Evolutionary conservation across 345 rosid species (phyloP).

Genomic region (Pistacia integerrima): DNA sequence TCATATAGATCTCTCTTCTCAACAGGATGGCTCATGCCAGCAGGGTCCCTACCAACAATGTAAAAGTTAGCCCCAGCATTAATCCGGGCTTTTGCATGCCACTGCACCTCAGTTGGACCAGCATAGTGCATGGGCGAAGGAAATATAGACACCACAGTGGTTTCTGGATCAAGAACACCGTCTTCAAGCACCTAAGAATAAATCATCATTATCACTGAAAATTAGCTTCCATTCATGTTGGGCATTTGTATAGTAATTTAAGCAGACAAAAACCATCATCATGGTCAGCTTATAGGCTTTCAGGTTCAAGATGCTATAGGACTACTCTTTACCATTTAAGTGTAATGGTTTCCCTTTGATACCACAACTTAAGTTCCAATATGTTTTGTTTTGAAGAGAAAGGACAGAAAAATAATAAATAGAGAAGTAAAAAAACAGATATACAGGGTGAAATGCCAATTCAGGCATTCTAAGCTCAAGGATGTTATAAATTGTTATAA

Average conservation of each 20-base stretch:
- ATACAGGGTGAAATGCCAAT: no score
- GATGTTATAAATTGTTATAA: not conserved
- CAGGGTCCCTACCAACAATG: constrained; percentile 99
- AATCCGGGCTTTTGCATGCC: constrained; percentile 99
- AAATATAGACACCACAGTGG: constrained; percentile 93
- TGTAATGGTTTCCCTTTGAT: not conserved
- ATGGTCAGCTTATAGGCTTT: not conserved
- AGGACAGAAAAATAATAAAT: no score
- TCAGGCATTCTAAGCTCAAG: no score
- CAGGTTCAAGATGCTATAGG: not conserved
- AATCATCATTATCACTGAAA: constrained; percentile 5
- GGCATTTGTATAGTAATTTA: not conserved
- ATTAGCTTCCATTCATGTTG: not conserved
- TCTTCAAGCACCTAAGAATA: constrained; percentile 85
- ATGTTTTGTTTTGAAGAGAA: not conserved
- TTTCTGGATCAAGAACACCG: constrained; percentile 98
- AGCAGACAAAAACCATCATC: not conserved
- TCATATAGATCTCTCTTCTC: constrained; percentile 95
- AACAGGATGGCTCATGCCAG: constrained; percentile 97
- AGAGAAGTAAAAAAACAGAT: not conserved
- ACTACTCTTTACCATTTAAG: not conserved
- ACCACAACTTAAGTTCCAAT: not conserved
- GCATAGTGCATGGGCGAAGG: constrained; percentile 99
- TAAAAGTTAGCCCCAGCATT: constrained; percentile 99
- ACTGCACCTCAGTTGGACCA: constrained; percentile 99